phyloP scores from a whole-genome alignment of 108 stramenopile species.

The Conticribra weissflogii region DNA sequence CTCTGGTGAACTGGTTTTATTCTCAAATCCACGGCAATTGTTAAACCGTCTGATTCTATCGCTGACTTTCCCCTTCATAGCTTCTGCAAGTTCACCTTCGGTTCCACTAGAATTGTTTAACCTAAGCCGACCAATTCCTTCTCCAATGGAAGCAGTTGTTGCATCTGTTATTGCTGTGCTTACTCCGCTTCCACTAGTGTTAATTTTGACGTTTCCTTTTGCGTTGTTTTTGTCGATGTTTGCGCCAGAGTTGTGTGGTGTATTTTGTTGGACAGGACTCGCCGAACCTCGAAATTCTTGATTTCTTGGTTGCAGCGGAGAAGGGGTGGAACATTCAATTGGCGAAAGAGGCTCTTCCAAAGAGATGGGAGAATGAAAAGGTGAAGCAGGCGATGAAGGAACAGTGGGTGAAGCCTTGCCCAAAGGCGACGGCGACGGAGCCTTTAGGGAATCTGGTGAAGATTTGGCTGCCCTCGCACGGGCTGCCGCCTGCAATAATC shows the following conservation, averaged over 20 bases:
- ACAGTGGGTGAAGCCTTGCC: no score
- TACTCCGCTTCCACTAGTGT: not conserved
- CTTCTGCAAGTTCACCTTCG: conserved; percentile 4
- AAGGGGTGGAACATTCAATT: not conserved
- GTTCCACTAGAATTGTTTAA: conserved; percentile 1
- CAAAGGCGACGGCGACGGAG: not conserved
- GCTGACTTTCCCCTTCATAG: conserved; percentile 21
- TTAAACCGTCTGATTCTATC: conserved; percentile 16
- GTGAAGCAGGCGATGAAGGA: not conserved
- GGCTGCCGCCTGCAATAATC: conserved; percentile 31
- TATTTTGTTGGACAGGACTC: no score
- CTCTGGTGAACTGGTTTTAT: not conserved
- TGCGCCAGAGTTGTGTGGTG: not conserved
- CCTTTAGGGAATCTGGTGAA: not conserved
- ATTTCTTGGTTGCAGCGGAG: not conserved
- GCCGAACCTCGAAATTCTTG: not conserved
- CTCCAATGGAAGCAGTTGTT: conserved; percentile 16
- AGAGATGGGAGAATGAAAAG: not conserved
- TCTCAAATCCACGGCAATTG: not conserved
- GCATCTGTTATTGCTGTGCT: conserved; percentile 21
- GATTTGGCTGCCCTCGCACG: conserved; percentile 12
- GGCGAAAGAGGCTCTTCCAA: not conserved
- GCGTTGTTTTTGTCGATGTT: not conserved
- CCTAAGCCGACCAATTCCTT: conserved; percentile 6
- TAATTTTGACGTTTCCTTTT: not conserved